Evolutionary conservation across 306 rosid species (phyloP).

Genomic region (Sesbania bispinosa): DNA sequence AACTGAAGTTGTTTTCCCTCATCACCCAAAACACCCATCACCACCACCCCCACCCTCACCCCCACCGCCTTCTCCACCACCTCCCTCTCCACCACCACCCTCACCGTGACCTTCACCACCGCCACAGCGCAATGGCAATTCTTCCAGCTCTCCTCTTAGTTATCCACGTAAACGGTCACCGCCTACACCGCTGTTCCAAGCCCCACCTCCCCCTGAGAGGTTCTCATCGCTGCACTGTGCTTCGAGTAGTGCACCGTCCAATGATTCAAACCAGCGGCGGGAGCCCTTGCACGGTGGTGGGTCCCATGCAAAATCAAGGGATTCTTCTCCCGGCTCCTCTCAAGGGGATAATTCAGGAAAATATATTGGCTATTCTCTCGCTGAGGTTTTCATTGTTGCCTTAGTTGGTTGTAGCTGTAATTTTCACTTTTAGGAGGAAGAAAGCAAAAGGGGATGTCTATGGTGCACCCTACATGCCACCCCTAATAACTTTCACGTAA

Average conservation of each 20-base stretch:
- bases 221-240: conserved; percentile 1
- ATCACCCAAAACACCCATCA: background rate
- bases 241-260: background rate
- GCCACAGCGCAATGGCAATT: background rate
- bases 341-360: conserved; percentile 24
- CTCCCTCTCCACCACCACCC: background rate
- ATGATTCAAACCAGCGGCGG: background rate
- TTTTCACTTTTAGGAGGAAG: conserved; percentile 30
- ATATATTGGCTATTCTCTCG: conserved; percentile 43
- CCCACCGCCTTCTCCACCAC: background rate
- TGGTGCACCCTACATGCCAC: conserved; percentile 31
- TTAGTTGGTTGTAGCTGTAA: conserved; percentile 42
- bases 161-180: background rate
- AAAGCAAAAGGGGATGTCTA: conserved; percentile 28
- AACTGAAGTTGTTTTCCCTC: no score
- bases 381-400: conserved; percentile 44
- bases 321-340: conserved; percentile 2
- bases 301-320: background rate
- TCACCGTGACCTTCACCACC: background rate
- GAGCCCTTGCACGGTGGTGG: background rate
- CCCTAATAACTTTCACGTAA: conserved; percentile 19
- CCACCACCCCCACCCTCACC: background rate
- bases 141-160: background rate
- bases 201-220: background rate
- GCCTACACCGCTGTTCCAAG: no score